Evolutionary conservation across 768 basidiomycete genomes (phyloP).

Genomic region (Infundibulicybe gibba): DNA sequence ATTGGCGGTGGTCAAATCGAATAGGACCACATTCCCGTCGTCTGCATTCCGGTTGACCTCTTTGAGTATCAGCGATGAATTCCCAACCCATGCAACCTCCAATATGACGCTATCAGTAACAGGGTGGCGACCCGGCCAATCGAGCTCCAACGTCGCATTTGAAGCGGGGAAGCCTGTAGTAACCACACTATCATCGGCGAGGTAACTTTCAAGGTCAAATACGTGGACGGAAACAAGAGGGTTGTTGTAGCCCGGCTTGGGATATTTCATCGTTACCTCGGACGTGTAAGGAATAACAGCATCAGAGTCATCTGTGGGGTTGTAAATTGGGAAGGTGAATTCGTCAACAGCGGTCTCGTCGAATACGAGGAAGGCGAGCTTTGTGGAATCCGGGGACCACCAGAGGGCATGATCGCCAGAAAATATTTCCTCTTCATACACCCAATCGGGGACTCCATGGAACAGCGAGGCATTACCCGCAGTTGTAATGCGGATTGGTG

Average conservation of each 20-base stretch:
- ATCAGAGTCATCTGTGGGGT: conserved; percentile 69
- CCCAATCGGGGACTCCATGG: conserved; percentile 97
- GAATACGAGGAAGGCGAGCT: conserved; percentile 80
- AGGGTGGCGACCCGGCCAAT: conserved; percentile 62
- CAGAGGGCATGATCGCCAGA: conserved; percentile 71
- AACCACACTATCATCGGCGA: conserved; percentile 24
- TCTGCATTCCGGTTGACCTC: conserved; percentile 85
- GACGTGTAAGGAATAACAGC: conserved; percentile 77
- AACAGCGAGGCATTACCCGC: conserved; percentile 84
- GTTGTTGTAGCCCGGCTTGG: conserved; percentile 88
- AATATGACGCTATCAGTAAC: conserved; percentile 65
- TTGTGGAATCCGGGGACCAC: conserved; percentile 82
- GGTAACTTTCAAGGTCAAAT: conserved; percentile 68
- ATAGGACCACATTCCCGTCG: conserved; percentile 75
- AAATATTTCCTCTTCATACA: conserved; percentile 93
- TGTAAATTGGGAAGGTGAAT: conserved; percentile 89
- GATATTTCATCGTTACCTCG: conserved; percentile 73
- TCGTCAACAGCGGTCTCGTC: conserved; percentile 89
- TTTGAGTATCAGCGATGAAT: conserved; percentile 71
- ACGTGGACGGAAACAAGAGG: conserved; percentile 81
- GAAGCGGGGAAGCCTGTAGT: conserved; percentile 26
- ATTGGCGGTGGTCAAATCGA: conserved; percentile 44
- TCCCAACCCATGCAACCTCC: conserved; percentile 88
- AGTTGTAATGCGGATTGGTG: conserved; percentile 72
- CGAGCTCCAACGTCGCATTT: conserved; percentile 50